These are phyloP conservation scores for Cryptosporidium ryanae DNA, from an alignment of 169 alveolate species.

Conservation along the genomic window DNA sequence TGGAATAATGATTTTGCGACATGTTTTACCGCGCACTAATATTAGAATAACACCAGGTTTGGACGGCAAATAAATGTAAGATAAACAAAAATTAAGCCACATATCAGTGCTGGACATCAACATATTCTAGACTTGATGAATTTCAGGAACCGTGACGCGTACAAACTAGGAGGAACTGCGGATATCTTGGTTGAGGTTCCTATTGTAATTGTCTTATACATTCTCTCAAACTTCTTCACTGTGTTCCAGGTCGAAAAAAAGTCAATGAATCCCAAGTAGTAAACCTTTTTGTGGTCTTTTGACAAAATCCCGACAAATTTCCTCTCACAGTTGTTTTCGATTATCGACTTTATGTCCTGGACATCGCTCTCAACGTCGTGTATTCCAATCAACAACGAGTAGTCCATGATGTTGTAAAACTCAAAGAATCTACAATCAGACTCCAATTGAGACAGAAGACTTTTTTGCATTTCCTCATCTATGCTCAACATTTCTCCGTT, in stretches of 20 bases:
- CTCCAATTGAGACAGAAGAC: conserved; percentile 81
- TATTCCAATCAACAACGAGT: conserved; percentile 91
- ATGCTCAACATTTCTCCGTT: conserved; percentile 82
- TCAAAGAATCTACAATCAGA: conserved; percentile 86
- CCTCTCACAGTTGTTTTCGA: conserved; percentile 36
- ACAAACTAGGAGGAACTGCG: conserved; percentile 49
- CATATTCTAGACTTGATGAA: conserved; percentile 50
- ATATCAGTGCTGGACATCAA: neutral
- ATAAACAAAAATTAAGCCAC: neutral
- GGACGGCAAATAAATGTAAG: neutral
- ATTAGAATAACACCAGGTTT: neutral
- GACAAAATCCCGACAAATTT: conserved; percentile 76
- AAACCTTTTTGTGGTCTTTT: conserved; percentile 77
- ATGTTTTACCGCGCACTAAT: conserved; percentile 2
- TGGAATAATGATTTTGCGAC: neutral
- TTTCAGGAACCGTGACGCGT: conserved; percentile 55
- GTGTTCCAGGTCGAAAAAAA: conserved; percentile 82
- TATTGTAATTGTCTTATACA: conserved; percentile 28
- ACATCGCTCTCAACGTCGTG: conserved; percentile 79
- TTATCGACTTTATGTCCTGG: conserved; percentile 12
- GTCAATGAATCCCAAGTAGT: conserved; percentile 86
- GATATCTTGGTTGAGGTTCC: conserved; percentile 66
- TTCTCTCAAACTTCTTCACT: conserved; percentile 38
- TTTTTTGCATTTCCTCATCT: conserved; percentile 79
- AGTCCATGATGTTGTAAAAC: conserved; percentile 87